phyloP scores from a whole-genome alignment of 306 rosid species.

The Cucumis sativus region DNA sequence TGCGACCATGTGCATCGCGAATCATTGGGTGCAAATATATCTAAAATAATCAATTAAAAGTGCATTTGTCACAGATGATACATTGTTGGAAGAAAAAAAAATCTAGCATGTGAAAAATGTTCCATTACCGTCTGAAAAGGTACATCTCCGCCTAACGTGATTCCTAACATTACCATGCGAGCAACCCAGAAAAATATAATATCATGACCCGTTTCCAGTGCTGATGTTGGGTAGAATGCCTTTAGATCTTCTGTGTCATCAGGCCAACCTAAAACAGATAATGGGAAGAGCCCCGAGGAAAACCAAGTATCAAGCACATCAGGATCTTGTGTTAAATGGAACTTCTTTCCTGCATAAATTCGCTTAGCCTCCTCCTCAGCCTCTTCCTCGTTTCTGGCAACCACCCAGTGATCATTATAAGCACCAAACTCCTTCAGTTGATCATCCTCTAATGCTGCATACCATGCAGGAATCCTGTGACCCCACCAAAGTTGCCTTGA shows the following conservation, averaged over 20 bases:
- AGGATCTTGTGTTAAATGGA: conserved; percentile 61
- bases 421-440: conserved; percentile 55
- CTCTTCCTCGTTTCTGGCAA: conserved; percentile 64
- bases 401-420: conserved; percentile 68
- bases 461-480: conserved; percentile 94
- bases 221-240: conserved; percentile 88
- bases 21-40: conserved; percentile 94
- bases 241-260: conserved; percentile 69
- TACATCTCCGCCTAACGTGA: conserved; percentile 68
- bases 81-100: not conserved
- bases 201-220: conserved; percentile 96
- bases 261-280: conserved; percentile 96
- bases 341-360: conserved; percentile 50
- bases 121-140: conserved; percentile 62
- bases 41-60: conserved; percentile 28
- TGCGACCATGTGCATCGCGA: conserved; percentile 98
- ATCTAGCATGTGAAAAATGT: not conserved
- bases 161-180: conserved; percentile 93
- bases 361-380: conserved; percentile 50
- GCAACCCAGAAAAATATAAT: conserved; percentile 97
- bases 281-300: conserved; percentile 88
- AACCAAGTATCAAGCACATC: conserved; percentile 98
- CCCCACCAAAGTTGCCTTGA: conserved; percentile 99
- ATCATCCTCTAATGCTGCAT: conserved; percentile 60
- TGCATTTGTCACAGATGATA: not conserved